Base-by-base conservation (phyloP, 768 basidiomycete species). In the Cystofilobasidium ferigula region DNA sequence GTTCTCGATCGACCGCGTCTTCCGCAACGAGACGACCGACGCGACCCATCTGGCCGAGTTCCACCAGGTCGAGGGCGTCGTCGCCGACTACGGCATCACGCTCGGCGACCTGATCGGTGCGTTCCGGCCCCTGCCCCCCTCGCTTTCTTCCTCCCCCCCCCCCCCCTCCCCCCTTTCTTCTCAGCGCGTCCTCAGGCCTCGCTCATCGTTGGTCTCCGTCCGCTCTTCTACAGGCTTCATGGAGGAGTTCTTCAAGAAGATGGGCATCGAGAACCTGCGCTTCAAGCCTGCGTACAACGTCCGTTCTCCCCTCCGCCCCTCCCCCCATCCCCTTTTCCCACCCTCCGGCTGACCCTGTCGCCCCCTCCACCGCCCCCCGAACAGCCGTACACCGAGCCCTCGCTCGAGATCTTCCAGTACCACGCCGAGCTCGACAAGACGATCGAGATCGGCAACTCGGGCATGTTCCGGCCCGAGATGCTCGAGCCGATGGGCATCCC, bases 391-490 rank as follows among this genome's bases (percentile, higher is more conserved):
- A 42, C 66, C 28, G 69, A 92, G 88, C 92, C 92, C 8, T 94
- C 92, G 1, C 83, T 98, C 53, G 95, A 99, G 78, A 94, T 99
- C 68, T 99, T 97, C 77, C 92, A 93, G 34, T 99, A 93, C 82
- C 95, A 99, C 72, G 89, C 92, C 43, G 83, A 86, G 77, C 82
- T 98, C 43, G 81, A 88, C 75, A 87, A 88, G 72, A 95, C 92
- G 91, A 93, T 98, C 40, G 94, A 97, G 77, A 90, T 98, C 36
- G 94, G 94, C 40, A 98, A 98, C 78, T 75, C 74, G 74, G 95
- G 95, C 28, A 94, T 99, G 88, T 99, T 99, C 85, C 84, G 95
- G 38, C 95, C 95, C 4, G 95, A 99, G 76, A 97, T 99, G 94
- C 80, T 99, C 36, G 92, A 92, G 75, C 92, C 95, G 9, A 97